These are phyloP conservation scores for Amborella trichopoda DNA, from an alignment of 164 flowering plant genomes.

Conservation along the genomic window DNA sequence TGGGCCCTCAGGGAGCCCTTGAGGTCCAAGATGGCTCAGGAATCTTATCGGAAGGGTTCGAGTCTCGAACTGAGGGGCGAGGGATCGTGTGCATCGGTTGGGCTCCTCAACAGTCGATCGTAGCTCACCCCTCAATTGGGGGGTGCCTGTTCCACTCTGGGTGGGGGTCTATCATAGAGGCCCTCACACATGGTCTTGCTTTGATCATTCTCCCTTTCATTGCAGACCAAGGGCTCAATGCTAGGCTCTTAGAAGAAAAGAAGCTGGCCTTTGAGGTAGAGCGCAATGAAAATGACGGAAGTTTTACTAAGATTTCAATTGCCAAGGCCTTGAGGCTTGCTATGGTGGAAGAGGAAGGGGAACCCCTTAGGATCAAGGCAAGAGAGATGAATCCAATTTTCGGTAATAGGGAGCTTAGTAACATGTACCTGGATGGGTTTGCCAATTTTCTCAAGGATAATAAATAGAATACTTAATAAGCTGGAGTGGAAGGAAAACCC, in stretches of 20 bases:
- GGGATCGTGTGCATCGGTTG: conserved; percentile 27
- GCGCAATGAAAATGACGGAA: conserved; percentile 26
- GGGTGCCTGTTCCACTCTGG: conserved; percentile 24
- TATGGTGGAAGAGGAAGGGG: conserved; percentile 24
- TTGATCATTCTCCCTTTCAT: conserved; percentile 17
- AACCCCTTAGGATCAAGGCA: conserved; percentile 5
- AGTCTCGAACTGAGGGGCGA: conserved; percentile 5
- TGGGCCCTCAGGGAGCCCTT: conserved; percentile 22
- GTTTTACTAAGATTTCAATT: conserved; percentile 15
- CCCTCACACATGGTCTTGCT: conserved; percentile 20
- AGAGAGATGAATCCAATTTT: conserved; percentile 5
- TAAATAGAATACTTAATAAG: too few species aligned
- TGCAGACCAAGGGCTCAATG: conserved; percentile 14
- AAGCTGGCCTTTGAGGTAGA: conserved; percentile 25
- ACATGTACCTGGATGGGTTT: too few species aligned
- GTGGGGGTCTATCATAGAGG: conserved; percentile 22
- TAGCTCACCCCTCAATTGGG: conserved; percentile 29
- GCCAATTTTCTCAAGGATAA: too few species aligned
- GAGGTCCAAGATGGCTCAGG: not conserved
- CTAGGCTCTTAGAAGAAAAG: conserved; percentile 26
- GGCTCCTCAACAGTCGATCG: conserved; percentile 26
- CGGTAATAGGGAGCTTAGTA: too few species aligned
- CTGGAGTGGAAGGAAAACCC: too few species aligned
- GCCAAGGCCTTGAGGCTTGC: conserved; percentile 21
- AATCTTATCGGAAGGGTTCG: conserved; percentile 15